phyloP scores from a whole-genome alignment of 176 grass and related monocot species.

The bread wheat (Triticum aestivum) region DNA sequence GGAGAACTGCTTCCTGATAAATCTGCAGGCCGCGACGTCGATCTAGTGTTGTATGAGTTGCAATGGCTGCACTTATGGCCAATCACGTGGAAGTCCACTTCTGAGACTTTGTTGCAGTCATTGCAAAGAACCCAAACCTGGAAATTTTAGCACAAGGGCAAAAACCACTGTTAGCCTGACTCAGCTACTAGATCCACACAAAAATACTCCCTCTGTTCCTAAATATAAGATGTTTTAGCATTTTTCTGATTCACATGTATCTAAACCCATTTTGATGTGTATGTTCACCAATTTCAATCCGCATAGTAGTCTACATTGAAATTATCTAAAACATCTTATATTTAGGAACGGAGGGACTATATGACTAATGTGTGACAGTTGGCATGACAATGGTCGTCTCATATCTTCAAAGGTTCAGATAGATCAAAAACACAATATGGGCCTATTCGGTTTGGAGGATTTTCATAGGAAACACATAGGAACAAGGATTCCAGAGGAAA shows the following conservation, averaged over 20 bases:
- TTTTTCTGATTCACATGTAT: too few relatives aligned
- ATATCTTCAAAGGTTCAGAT: background rate
- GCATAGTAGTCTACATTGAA: too few relatives aligned
- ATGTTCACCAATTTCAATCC: too few relatives aligned
- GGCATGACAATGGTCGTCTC: background rate
- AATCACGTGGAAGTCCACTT: slow-evolving; percentile 83
- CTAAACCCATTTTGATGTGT: too few relatives aligned
- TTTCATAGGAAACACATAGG: too few relatives aligned
- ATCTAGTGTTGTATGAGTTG: slow-evolving; percentile 78
- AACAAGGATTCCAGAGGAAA: too few relatives aligned
- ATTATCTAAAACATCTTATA: too few relatives aligned
- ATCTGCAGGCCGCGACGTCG: slow-evolving; percentile 49
- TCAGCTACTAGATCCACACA: background rate
- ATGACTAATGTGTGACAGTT: background rate
- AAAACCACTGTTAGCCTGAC: background rate
- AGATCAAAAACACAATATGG: background rate
- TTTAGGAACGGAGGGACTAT: background rate
- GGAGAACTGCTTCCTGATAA: slow-evolving; percentile 34
- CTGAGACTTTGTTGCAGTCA: slow-evolving; percentile 86
- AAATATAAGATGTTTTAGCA: too few relatives aligned
- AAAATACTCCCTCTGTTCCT: too few relatives aligned
- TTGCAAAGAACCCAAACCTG: slow-evolving; percentile 96
- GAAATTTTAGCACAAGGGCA: background rate
- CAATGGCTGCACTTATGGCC: slow-evolving; percentile 91
- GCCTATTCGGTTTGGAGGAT: too few relatives aligned